Base-by-base conservation (phyloP, 2,329 filamentous ascomycete species). In the Penicillium concentricum region DNA sequence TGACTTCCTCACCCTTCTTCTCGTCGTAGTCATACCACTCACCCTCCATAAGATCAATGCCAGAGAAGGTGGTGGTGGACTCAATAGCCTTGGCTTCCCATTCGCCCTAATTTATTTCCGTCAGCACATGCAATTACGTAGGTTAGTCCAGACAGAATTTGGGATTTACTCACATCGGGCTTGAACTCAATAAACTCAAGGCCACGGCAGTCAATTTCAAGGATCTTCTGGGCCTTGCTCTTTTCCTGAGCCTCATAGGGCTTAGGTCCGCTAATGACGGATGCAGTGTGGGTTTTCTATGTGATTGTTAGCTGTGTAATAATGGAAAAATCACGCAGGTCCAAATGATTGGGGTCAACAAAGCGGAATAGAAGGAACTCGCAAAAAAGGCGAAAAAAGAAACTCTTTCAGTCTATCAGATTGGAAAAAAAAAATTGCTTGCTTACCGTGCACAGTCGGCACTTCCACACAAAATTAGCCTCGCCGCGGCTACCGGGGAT, bases 21-120 rank as follows among this genome's bases (percentile, higher is more conserved):
- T 97, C 92, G 66, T 97, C 92, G 69, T 97, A 99, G 67, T 97
- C 93, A 74, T 89, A 99, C 94, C 94, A 99, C 68, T 99, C 94
- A 26, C 90, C 93, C 28, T 99, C 94, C 0, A 81, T 80, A 54
- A 99, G 77, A 65, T 97, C 92, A 52, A 97, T 89, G 5, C 78
- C 85, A 0, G 85, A 81, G 69, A 99, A 99, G 67, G 91, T 90
- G 39, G 90, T 94, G 10, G 81, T 82, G 0, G 91, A 92, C 18
- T 97, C 92, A 16, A 83, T 58, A 3, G 92, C 94, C 45, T 89
- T 91, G 0, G 89, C 92, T 55, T 93, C 80, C 90, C 92, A 99
- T 47, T 96, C 90, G 13, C 94, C 94, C 89, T 96, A 49, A 7
- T 41, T 39, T 18, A 4, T 20, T 16, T 10, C 12, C 15, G 47